A percentile compares a stretch with the other conserved stretches of the same genome.
Evolutionary conservation across 441 rosid species (phyloP).

Genomic region (Erodium chrysanthum): DNA sequence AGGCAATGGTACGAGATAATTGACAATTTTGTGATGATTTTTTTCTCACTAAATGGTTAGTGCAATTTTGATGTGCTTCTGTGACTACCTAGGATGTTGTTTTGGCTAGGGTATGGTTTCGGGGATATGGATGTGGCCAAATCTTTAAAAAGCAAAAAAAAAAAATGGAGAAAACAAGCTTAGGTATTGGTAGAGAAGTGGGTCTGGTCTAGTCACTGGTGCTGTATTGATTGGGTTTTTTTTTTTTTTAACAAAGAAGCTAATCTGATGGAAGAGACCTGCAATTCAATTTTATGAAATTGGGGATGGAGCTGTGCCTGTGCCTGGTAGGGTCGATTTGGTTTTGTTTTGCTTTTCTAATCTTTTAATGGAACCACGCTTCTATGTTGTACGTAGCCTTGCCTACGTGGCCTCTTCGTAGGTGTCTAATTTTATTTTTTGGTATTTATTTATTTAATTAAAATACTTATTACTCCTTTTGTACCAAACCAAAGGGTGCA

Average conservation of each 20-base stretch:
- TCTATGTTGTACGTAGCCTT: no score
- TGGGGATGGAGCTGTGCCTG: no score
- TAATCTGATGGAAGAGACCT: neutral
- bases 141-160: neutral
- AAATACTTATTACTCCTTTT: no score
- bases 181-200: neutral
- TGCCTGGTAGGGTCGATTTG: no score
- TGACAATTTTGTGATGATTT: neutral
- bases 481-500: no score
- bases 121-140: neutral
- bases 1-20: neutral
- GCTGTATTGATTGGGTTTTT: neutral
- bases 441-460: no score
- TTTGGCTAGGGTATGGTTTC: slow-evolving; percentile 1
- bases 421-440: no score
- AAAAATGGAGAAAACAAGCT: neutral
- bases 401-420: no score
- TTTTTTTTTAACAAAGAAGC: neutral
- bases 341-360: no score
- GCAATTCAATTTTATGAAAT: neutral
- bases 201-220: neutral
- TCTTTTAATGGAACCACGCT: no score
- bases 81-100: slow-evolving; percentile 1
- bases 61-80: neutral
- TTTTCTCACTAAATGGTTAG: neutral